Base-by-base conservation (phyloP, 768 basidiomycete genomes). In the Auricularia heimuer region DNA sequence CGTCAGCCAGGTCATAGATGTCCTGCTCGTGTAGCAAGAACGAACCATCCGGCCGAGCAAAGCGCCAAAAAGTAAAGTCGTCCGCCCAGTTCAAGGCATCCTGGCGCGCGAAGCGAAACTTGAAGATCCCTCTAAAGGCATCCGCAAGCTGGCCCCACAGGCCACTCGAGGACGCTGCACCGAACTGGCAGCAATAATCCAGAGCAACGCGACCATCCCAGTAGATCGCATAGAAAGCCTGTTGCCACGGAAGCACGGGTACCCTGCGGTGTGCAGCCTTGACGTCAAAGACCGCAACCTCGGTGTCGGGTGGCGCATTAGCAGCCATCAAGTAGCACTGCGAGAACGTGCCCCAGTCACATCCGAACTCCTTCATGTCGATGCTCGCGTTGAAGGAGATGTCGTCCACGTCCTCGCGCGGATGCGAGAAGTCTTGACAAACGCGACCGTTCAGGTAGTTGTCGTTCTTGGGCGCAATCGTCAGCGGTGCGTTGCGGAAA, bases 311-410 rank as follows among this genome's bases (percentile, higher is more conserved):
- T 0, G 79, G 79, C 0, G 75, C 72, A 21, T 71, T 60, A 7
- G 71, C 68, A 0, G 78, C 69, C 3, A 73, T 14, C 1, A 70
- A 58, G n/a, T 61, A 70, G 29, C 70, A 70, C 4, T 71, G 66
- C 0, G 67, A 64, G 4, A 81, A 80, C 1, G 78, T 75, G 0
- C 78, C 77, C 79, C 80, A 81, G 0, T 63, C 71, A 0, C 72
- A 73, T 18, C 70, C 73, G 60, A 77, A 79, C 16, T 73, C 54
- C 54, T 75, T 68, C 0, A 69, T 65, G 54, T 76, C 54, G 14
- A 78, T 74, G 14, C 65, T 61, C 1, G 72, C 61, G 63, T 79
- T 79, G 7, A 79, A 64, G 0, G 75, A 79, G 0, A 63, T 60
- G 61, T 6, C 3, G 24, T 8, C 37, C 71, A 64, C 70, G 51